A percentile compares a stretch with the other conserved stretches of the same genome.
phyloP scores from a whole-genome alignment of 371 early-diverging fungal species.

The Mortierella sp. region DNA sequence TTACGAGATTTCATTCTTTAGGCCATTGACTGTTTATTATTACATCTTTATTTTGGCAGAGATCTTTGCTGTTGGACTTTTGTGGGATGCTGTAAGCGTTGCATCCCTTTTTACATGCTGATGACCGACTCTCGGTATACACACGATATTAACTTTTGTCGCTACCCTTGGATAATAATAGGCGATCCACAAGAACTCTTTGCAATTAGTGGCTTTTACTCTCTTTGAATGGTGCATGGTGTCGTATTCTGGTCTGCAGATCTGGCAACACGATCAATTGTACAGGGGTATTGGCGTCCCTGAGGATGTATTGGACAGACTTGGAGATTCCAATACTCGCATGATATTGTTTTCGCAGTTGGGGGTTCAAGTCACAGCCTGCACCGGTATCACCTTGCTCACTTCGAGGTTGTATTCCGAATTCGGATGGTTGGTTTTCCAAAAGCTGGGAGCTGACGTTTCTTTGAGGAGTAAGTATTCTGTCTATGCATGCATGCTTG shows the following conservation, averaged over 20 bases:
- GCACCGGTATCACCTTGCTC: slow-evolving; percentile 33
- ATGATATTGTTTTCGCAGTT: slow-evolving; percentile 33
- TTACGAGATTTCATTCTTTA: slow-evolving; percentile 32
- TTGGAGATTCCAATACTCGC: slow-evolving; percentile 27
- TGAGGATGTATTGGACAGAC: neutral
- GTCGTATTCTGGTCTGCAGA: slow-evolving; percentile 40
- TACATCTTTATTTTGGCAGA: slow-evolving; percentile 41
- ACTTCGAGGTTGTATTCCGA: slow-evolving; percentile 48
- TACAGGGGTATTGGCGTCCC: slow-evolving; percentile 34
- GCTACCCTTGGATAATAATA: neutral
- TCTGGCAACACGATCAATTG: slow-evolving; percentile 49
- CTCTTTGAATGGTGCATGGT: slow-evolving; percentile 52
- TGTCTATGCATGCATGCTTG: too few relatives aligned
- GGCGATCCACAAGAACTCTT: slow-evolving; percentile 51
- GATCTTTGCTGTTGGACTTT: slow-evolving; percentile 38
- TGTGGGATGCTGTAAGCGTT: slow-evolving; percentile 50
- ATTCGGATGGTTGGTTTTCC: slow-evolving; percentile 53
- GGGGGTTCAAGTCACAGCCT: slow-evolving; percentile 25
- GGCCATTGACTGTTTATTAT: slow-evolving; percentile 38
- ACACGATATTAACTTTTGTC: neutral
- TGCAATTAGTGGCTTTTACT: slow-evolving; percentile 45
- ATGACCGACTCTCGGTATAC: neutral
- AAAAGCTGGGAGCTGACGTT: slow-evolving; percentile 48
- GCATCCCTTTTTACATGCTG: neutral
- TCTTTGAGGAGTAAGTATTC: slow-evolving; percentile 37